These are phyloP conservation scores for Mayamaea pseudoterrestris DNA, from an alignment of 108 stramenopile species.

Conservation along the genomic window DNA sequence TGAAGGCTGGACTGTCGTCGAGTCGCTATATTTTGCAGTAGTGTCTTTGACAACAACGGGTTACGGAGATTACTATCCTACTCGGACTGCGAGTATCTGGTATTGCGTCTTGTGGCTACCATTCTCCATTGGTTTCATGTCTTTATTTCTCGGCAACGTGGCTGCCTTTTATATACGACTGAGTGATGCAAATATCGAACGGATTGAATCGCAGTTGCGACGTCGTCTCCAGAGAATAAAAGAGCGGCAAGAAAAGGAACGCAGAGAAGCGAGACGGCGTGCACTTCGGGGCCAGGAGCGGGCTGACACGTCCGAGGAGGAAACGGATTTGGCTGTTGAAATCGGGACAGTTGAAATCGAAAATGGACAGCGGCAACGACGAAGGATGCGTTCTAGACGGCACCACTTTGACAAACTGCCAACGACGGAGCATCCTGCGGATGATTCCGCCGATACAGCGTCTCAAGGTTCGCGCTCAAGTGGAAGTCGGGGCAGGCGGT, in stretches of 20 bases:
- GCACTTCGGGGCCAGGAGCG: slow-evolving; percentile 35
- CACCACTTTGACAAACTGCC: too few relatives aligned
- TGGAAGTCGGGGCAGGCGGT: too few relatives aligned
- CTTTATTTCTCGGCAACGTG: slow-evolving; percentile 54
- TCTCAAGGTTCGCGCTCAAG: too few relatives aligned
- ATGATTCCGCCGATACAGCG: too few relatives aligned
- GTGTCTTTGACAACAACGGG: slow-evolving; percentile 72
- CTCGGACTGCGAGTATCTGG: slow-evolving; percentile 42
- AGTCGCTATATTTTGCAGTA: slow-evolving; percentile 69
- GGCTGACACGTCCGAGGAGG: too few relatives aligned
- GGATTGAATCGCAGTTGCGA: slow-evolving; percentile 55
- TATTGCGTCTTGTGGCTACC: slow-evolving; percentile 80
- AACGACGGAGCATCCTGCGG: too few relatives aligned
- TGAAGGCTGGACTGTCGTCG: slow-evolving; percentile 74
- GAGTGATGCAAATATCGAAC: slow-evolving; percentile 50
- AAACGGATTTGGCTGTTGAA: too few relatives aligned
- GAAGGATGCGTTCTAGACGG: too few relatives aligned
- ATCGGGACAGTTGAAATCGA: too few relatives aligned
- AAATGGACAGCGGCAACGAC: too few relatives aligned
- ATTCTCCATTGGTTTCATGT: slow-evolving; percentile 70
- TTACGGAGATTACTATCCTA: slow-evolving; percentile 69
- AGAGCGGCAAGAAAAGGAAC: slow-evolving; percentile 29
- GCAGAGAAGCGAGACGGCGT: slow-evolving; percentile 18
- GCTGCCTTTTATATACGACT: slow-evolving; percentile 74
- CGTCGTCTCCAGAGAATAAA: slow-evolving; percentile 34